These are phyloP conservation scores for Fraxinus latifolia DNA, from an alignment of 305 asterid genomes.

Conservation along the genomic window DNA sequence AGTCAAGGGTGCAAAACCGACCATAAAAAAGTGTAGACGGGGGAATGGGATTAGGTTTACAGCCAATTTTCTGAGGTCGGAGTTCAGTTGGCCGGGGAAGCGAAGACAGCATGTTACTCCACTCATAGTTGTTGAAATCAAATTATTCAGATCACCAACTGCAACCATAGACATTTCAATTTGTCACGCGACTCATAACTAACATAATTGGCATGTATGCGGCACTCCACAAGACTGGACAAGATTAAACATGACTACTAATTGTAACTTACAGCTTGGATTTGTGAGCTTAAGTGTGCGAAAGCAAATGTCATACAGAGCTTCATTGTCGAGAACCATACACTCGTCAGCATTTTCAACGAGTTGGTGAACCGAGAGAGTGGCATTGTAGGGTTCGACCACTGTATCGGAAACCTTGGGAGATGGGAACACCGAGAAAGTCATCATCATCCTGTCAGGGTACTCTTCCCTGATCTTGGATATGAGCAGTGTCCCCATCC, in stretches of 20 bases:
- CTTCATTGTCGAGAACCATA: constrained; percentile 46
- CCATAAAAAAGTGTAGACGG: constrained; percentile 45
- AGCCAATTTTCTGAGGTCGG: constrained; percentile 47
- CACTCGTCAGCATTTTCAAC: constrained; percentile 53
- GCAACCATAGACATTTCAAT: constrained; percentile 12
- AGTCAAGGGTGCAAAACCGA: constrained; percentile 43
- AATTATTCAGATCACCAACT: constrained; percentile 51
- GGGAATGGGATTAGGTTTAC: constrained; percentile 52
- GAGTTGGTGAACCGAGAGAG: constrained; percentile 40
- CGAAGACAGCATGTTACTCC: constrained; percentile 49
- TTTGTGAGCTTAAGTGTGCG: constrained; percentile 51
- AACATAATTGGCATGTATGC: not conserved
- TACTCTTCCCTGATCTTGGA: constrained; percentile 47
- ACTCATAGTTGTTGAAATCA: constrained; percentile 51
- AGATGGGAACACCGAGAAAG: constrained; percentile 42
- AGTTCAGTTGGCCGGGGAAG: constrained; percentile 46
- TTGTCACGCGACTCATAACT: not conserved
- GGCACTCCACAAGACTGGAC: not conserved
- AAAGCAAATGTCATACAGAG: constrained; percentile 48
- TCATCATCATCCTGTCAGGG: constrained; percentile 45
- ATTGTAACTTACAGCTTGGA: constrained; percentile 43
- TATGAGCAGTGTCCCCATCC: constrained; percentile 40
- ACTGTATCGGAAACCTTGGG: constrained; percentile 46
- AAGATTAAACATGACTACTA: not conserved
- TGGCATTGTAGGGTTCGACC: constrained; percentile 47